These are phyloP conservation scores for Candida dubliniensis DNA, from an alignment of 1,139 yeast species.

Conservation along the genomic window DNA sequence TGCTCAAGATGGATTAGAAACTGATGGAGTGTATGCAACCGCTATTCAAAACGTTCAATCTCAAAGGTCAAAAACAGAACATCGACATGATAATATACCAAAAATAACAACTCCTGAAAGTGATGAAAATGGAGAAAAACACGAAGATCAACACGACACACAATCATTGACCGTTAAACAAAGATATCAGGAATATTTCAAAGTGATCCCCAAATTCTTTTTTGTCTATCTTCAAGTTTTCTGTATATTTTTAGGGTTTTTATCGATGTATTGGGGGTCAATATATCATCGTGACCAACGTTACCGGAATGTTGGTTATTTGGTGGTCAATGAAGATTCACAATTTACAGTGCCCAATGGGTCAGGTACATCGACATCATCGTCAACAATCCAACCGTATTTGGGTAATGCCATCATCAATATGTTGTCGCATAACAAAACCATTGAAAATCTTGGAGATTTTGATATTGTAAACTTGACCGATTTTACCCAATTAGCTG, in stretches of 20 bases:
- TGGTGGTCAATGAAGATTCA: conserved; percentile 49
- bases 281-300: conserved; percentile 42
- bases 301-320: conserved; percentile 39
- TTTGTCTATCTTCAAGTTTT: conserved; percentile 11
- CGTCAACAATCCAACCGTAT: conserved; percentile 19
- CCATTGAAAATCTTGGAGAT: conserved; percentile 27
- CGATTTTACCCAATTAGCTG: conserved; percentile 30
- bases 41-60: neutral
- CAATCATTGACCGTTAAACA: conserved; percentile 6
- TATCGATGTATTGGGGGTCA: conserved; percentile 65
- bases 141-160: neutral
- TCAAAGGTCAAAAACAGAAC: neutral
- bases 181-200: conserved; percentile 9
- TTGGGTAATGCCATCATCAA: conserved; percentile 34
- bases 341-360: conserved; percentile 15
- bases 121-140: neutral
- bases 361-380: conserved; percentile 16
- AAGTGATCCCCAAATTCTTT: conserved; percentile 9
- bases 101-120: too few relatives aligned
- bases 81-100: too few relatives aligned
- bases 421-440: conserved; percentile 20
- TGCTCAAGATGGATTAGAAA: neutral
- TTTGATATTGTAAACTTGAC: conserved; percentile 39
- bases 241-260: conserved; percentile 28
- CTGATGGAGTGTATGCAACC: neutral